Evolutionary conservation across 2,329 filamentous ascomycete species (phyloP).

Genomic region (Truncatella angustata): DNA sequence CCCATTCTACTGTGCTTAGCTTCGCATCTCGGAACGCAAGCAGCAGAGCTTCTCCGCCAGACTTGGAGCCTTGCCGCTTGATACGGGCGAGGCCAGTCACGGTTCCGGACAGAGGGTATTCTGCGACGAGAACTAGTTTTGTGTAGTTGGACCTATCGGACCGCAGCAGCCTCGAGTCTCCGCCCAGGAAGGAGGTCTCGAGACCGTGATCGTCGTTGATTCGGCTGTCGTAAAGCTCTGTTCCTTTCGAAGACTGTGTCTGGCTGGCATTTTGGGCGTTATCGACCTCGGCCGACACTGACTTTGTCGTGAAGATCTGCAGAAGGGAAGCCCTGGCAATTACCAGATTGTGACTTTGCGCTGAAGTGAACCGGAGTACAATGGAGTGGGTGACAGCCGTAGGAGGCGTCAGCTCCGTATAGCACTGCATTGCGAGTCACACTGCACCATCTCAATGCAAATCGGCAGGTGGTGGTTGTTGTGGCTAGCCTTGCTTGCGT

Average conservation of each 20-base stretch:
- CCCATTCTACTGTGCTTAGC: constrained; percentile 91
- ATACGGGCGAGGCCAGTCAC: constrained; percentile 80
- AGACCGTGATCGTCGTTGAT: constrained; percentile 61
- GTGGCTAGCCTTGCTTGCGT: background rate
- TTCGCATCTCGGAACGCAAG: constrained; percentile 88
- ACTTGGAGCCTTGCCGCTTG: constrained; percentile 68
- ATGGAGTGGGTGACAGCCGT: constrained; percentile 91
- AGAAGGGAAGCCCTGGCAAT: constrained; percentile 91
- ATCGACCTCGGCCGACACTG: constrained; percentile 63
- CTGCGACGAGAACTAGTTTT: constrained; percentile 80
- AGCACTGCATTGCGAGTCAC: constrained; percentile 77
- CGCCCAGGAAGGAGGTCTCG: constrained; percentile 64
- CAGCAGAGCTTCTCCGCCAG: constrained; percentile 80
- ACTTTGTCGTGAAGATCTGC: constrained; percentile 80
- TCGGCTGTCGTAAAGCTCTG: constrained; percentile 49
- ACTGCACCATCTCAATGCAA: constrained; percentile 25
- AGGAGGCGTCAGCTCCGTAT: constrained; percentile 91
- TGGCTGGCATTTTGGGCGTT: constrained; percentile 33
- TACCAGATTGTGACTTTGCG: constrained; percentile 78
- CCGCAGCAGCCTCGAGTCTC: constrained; percentile 59
- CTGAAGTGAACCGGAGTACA: constrained; percentile 71
- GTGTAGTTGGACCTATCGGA: constrained; percentile 65
- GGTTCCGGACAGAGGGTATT: constrained; percentile 81
- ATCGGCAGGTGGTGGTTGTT: background rate
- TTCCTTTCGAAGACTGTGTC: constrained; percentile 38